Base-by-base conservation (phyloP, 2,329 filamentous ascomycete genomes). In the Exophiala sideris region DNA sequence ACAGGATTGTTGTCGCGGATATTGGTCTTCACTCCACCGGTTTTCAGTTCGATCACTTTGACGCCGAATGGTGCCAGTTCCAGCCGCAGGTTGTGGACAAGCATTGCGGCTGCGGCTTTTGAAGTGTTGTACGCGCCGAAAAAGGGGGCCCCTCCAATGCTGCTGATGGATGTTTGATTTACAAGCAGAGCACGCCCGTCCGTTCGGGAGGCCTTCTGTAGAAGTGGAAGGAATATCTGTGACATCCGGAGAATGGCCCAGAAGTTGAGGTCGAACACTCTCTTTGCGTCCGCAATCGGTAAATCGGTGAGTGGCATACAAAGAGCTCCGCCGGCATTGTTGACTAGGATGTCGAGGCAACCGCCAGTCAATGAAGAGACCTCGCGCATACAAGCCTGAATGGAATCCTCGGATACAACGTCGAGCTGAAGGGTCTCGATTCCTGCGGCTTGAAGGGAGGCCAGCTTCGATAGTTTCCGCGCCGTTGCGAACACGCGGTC, bases 101-200 rank as follows among this genome's bases (percentile, higher is more conserved):
- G 83, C 1, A 73, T 71, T 63, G 83, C 79, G 18, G 83, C 63
- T 1, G 82, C 81, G 0, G 80, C 81, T 65, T 24, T 24, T 6
- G 21, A 24, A 24, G 21, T 24, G 21, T 24, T 24, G 21, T 24
- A 24, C 3, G 21, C 21, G 6, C 21, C 6, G 21, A 24, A 24
- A 24, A 24, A 24, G 21, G 21, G 21, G 6, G 21, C 21, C 3
- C 21, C 21, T 24, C 21, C 21, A 6, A 24, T 24, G 21, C 21
- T 24, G 21, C 21, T 24, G 21, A 24, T 6, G 21, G 21, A 24
- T 3, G 21, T 24, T 6, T 24, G 21, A 24, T 24, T 24, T 24
- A 24, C 21, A 24, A 24, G 21, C 3, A 24, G 21, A 24, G 21
- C 21, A 24, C 21, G 6, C 21, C 21, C 21, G 21, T 24, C 6